These are phyloP conservation scores for Ilex aquifolium DNA, from an alignment of 257 asterid species.

Conservation along the genomic window DNA sequence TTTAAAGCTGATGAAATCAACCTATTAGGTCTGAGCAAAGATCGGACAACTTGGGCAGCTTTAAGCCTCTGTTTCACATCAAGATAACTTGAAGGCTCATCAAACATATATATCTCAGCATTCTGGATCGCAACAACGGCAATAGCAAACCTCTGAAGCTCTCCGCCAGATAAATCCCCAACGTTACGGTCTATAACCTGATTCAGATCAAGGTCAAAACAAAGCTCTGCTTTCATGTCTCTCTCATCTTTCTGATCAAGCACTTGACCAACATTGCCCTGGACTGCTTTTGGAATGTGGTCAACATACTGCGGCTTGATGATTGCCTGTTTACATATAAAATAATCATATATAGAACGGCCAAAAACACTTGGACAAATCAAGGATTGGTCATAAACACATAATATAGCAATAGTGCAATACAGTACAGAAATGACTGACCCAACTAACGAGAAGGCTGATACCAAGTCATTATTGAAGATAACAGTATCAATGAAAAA, in stretches of 20 bases:
- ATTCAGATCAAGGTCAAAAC: conserved; percentile 79
- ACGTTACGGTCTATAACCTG: conserved; percentile 95
- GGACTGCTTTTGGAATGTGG: conserved; percentile 97
- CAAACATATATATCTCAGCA: conserved; percentile 98
- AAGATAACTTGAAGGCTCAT: conserved; percentile 98
- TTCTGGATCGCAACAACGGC: conserved; percentile 89
- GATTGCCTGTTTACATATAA: conserved; percentile 49
- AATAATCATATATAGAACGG: too few relatives aligned
- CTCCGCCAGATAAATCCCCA: conserved; percentile 97
- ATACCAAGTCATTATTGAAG: too few relatives aligned
- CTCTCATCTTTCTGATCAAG: conserved; percentile 95
- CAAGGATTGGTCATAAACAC: too few relatives aligned
- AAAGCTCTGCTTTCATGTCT: conserved; percentile 59
- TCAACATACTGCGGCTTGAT: conserved; percentile 99
- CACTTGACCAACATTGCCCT: conserved; percentile 97
- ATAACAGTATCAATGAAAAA: too few relatives aligned
- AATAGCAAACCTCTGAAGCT: conserved; percentile 98
- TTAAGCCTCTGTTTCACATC: conserved; percentile 98
- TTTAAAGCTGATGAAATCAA: conserved; percentile 3
- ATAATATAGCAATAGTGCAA: too few relatives aligned
- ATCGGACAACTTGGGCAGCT: conserved; percentile 93
- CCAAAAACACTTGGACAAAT: too few relatives aligned
- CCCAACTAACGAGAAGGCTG: too few relatives aligned
- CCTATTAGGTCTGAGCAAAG: conserved; percentile 93
- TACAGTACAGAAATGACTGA: too few relatives aligned